phyloP scores from a whole-genome alignment of 345 rosid genomes.

The Clarkia xantiana region DNA sequence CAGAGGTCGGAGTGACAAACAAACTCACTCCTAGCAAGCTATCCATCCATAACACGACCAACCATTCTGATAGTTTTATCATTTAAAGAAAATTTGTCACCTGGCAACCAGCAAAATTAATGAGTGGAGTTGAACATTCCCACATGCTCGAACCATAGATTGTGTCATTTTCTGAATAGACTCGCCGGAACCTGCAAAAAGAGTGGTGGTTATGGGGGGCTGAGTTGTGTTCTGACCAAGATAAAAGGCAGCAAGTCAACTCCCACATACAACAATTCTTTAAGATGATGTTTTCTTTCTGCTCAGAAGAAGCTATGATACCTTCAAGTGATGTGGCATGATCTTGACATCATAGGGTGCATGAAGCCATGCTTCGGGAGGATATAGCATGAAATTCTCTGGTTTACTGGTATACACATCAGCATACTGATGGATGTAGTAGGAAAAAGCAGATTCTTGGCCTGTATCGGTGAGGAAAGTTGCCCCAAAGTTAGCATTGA shows the following conservation, averaged over 20 bases:
- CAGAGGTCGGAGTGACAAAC: too few species aligned
- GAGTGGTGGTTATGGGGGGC: neutral
- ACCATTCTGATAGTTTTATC: too few species aligned
- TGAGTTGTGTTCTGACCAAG: neutral
- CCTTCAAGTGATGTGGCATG: slow-evolving; percentile 98
- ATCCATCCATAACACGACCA: too few species aligned
- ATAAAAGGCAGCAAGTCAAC: neutral
- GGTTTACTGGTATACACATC: slow-evolving; percentile 89
- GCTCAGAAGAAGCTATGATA: slow-evolving; percentile 6
- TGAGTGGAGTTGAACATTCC: too few species aligned
- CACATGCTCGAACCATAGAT: too few species aligned
- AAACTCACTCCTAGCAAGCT: too few species aligned
- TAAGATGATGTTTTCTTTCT: neutral
- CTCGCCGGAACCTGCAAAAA: slow-evolving; percentile 9
- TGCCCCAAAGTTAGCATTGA: slow-evolving; percentile 89
- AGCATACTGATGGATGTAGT: slow-evolving; percentile 90
- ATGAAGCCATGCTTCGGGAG: slow-evolving; percentile 93
- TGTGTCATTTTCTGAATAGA: neutral
- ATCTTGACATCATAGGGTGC: slow-evolving; percentile 79
- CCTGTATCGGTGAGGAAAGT: slow-evolving; percentile 83
- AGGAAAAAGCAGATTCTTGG: slow-evolving; percentile 91
- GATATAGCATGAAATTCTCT: slow-evolving; percentile 67
- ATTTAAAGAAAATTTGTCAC: too few species aligned
- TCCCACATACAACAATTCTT: neutral
- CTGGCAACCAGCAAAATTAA: too few species aligned